These are phyloP conservation scores for Ganoderma lingzhi DNA, from an alignment of 1,284 basidiomycete species.

Conservation along the genomic window DNA sequence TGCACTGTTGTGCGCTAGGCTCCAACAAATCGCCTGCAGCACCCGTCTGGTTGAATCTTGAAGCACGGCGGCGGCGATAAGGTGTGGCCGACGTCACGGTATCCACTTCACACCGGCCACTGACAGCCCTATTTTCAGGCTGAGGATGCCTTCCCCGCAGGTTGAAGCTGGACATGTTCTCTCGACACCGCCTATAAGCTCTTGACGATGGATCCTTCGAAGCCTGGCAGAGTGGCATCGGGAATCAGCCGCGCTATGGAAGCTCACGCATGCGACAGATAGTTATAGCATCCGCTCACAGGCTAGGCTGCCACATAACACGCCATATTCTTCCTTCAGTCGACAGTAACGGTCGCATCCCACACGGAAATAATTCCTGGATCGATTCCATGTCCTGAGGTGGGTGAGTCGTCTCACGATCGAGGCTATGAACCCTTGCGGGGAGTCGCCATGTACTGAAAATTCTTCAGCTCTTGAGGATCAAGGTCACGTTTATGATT, in stretches of 20 bases:
- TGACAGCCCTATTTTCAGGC: not conserved
- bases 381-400: not conserved
- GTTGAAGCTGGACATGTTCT: not conserved
- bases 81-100: not conserved
- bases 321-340: too few species aligned
- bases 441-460: not conserved
- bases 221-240: not conserved
- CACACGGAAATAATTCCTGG: too few species aligned
- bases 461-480: not conserved
- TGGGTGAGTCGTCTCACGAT: too few species aligned
- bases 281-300: not conserved
- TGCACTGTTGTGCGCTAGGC: not conserved
- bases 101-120: not conserved
- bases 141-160: not conserved
- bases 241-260: not conserved
- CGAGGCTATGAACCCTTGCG: not conserved
- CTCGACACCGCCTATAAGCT: not conserved
- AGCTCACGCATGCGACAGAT: not conserved
- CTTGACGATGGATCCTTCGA: not conserved
- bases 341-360: too few species aligned
- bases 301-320: too few species aligned
- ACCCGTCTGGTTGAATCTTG: conserved; percentile 5
- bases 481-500: not conserved
- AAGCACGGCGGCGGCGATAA: not conserved
- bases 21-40: not conserved